Evolutionary conservation across 768 basidiomycete genomes (phyloP), one percentile per base, ranked within the genome.

Genomic region (Termitomyces sp.): DNA sequence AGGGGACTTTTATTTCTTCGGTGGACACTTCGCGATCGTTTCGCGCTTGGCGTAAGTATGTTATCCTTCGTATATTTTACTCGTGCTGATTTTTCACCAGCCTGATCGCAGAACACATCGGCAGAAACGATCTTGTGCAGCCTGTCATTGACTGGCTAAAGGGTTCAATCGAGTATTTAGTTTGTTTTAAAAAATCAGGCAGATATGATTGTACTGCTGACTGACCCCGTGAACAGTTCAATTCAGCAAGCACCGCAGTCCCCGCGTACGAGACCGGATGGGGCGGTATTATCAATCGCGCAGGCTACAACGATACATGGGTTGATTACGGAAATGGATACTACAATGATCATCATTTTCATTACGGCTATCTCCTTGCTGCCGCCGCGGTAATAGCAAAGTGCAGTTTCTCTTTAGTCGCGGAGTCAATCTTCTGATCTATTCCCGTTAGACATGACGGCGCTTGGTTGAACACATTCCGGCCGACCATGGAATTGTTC

Each of bases 331-430:
- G 74, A n/a, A 75, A 75, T 57, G 73, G 72, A 20, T 75, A 70
- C 20, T 75, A 74, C 61, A 75, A 75, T 56, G 74, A 74, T 53
- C 72, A 75, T 48, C 73, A 74, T 56, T 75, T 75, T 64, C 74
- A 75, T 56, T 75, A 74, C 57, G 74, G 74, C 1, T 75, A 75
- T 50, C 66, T 74, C 64, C 69, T 75, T 6, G 60, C 69, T 14
- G 71, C 67, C 1, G 71, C 69, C 29, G 71, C 74, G 14, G 71
- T 74, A 5, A 68, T 75, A 36, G 73, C 73, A 1, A 73, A 69
- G 70, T 75, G 65, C 29, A 25, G 38, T 25, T 40, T 45, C 37
- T 59, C 25, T 50, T 52, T 43, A 17, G 25, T 43, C 29, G 10
- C n/a, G 20, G 38, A 46, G 12, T 12, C 64, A 47, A 2, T 34